Evolutionary conservation across 2,329 filamentous ascomycete genomes (phyloP).

Genomic region (Microthyrium microscopicum): DNA sequence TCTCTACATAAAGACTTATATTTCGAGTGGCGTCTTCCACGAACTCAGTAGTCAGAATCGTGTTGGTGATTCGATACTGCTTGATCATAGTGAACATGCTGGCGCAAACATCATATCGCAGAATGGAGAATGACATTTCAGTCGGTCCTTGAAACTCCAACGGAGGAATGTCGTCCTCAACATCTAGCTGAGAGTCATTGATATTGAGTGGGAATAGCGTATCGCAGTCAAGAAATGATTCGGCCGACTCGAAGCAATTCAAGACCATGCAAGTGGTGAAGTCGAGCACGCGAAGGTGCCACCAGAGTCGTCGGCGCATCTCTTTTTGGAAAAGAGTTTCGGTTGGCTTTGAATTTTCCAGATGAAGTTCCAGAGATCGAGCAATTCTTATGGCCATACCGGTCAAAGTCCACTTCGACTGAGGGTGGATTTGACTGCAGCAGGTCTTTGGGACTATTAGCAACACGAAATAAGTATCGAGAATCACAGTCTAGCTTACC

Average conservation of each 20-base stretch:
- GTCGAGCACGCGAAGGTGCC: conserved; percentile 16
- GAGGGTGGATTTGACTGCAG: too few species aligned
- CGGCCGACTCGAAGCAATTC: too few species aligned
- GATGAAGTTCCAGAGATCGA: conserved; percentile 16
- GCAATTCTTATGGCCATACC: conserved; percentile 17
- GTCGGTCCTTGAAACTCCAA: conserved; percentile 10
- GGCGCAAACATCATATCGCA: conserved; percentile 5
- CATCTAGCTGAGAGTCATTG: conserved; percentile 16
- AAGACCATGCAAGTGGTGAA: conserved; percentile 15
- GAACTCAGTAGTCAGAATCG: too few species aligned
- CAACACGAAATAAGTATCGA: too few species aligned
- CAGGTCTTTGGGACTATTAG: too few species aligned
- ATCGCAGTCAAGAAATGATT: too few species aligned
- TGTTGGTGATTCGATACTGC: too few species aligned
- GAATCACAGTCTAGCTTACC: not conserved
- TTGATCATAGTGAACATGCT: too few species aligned
- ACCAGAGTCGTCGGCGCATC: conserved; percentile 17
- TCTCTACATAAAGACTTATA: too few species aligned
- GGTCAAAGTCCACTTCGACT: conserved; percentile 15
- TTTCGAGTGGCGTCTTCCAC: too few species aligned
- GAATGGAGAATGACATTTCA: conserved; percentile 14
- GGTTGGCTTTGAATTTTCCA: conserved; percentile 10
- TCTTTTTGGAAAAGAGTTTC: conserved; percentile 15
- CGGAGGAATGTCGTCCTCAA: conserved; percentile 7
- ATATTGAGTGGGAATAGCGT: conserved; percentile 15